Evolutionary conservation across 371 early-diverging fungal species (phyloP).

Genomic region (Cladochytrium tenue): DNA sequence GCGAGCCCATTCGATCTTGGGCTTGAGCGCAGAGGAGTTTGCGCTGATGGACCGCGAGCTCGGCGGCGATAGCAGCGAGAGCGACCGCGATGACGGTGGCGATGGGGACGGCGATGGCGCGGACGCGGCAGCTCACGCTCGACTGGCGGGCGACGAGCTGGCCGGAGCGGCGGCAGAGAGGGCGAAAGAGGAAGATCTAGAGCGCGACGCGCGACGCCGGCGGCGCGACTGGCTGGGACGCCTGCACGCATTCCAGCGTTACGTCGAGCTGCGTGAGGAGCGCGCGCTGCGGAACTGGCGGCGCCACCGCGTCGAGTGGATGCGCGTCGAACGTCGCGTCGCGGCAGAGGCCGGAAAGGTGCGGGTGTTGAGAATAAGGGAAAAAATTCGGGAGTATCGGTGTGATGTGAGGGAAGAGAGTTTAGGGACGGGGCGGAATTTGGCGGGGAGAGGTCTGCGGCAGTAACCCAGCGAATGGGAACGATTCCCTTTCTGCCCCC

Average conservation of each 20-base stretch:
- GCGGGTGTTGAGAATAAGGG: conserved; percentile 10
- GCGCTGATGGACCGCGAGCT: conserved; percentile 13
- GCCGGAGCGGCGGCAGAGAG: conserved; percentile 6
- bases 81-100: not conserved
- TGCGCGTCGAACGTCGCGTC: conserved; percentile 29
- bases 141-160: too few species aligned
- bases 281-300: conserved; percentile 51
- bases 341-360: conserved; percentile 30
- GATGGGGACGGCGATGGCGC: not conserved
- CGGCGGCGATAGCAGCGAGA: not conserved
- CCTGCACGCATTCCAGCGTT: conserved; percentile 44
- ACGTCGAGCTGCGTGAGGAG: conserved; percentile 47
- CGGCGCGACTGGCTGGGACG: conserved; percentile 26
- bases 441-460: too few species aligned
- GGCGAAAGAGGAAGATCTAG: conserved; percentile 7
- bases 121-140: not conserved
- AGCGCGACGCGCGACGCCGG: conserved; percentile 17
- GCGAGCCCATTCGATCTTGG: conserved; percentile 31
- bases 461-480: too few species aligned
- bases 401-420: too few species aligned
- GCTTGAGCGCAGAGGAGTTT: conserved; percentile 32
- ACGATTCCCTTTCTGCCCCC: not conserved
- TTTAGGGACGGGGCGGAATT: too few species aligned
- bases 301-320: conserved; percentile 47
- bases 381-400: not conserved